Evolutionary conservation across 352 stramenopile genomes (phyloP), one percentile per base, ranked within the genome.

Genomic region (Pythium folliculosum): DNA sequence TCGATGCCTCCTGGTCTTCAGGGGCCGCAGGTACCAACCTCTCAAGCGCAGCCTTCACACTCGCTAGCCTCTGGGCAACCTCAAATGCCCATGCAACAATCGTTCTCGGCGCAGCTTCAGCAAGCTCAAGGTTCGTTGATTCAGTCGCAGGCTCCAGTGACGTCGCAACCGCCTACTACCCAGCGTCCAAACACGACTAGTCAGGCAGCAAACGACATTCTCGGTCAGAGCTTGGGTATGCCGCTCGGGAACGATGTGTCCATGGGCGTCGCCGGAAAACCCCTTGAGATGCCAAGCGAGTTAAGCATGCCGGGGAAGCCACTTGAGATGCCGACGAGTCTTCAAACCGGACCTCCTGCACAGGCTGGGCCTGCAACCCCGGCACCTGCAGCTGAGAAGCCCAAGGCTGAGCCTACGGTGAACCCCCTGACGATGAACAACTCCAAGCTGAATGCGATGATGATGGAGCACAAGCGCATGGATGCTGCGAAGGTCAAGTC

Each of bases 401-500:
- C 65, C 2, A 65, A 71, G 40, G 14, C 19, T 17, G 69, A 71
- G 16, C 58, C 58, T 13, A 48, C 47, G 9, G 69, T 88, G 8
- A 90, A 91, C 59, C 81, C 85, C 6, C 65, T 76, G 27, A 91
- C 85, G 30, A 91, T 91, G 85, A 90, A 93, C 70, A 93, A 93
- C 73, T 90, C 85, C 6, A 93, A 91, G 75, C 25, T 93, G 73
- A 91, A 93, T 56, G 85, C 85, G 2, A 93, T 93, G 85, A 91
- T 93, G 82, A 85, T 86, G 65, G 83, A 93, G 59, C 80, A 93
- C 73, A 76, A 77, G 32, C 78, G 81, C 22, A 90, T 91, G 80
- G 85, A 91, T 69, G 76, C 81, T 25, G 79, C 78, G 7, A 76
- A 70, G 45, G 44, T 76, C 32, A 76, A 71, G 51, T 30, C 60